These are phyloP conservation scores for Aspergillus vadensis DNA, from an alignment of 2,329 filamentous ascomycete species.

Conservation along the genomic window DNA sequence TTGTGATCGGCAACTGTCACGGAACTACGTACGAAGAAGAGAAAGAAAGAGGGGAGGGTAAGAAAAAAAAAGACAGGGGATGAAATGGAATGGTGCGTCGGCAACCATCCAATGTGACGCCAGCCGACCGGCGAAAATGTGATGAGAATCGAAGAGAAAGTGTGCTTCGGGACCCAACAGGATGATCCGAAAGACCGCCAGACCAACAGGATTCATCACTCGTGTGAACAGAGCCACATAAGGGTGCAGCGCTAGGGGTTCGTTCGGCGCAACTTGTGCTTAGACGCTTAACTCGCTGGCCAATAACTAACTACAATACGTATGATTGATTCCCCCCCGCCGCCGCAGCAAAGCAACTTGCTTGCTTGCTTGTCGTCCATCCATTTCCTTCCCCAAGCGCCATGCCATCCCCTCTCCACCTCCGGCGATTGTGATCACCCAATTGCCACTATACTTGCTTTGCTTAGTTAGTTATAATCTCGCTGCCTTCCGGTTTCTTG, in stretches of 20 bases:
- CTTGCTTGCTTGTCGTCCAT: too few species aligned
- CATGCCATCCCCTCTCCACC: conserved; percentile 9
- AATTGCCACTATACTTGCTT: conserved; percentile 8
- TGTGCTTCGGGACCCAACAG: conserved; percentile 16
- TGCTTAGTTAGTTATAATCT: conserved; percentile 6
- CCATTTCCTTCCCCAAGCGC: not conserved
- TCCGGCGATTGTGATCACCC: conserved; percentile 5
- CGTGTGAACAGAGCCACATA: conserved; percentile 17
- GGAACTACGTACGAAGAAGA: too few species aligned
- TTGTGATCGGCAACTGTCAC: too few species aligned
- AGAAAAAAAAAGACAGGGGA: too few species aligned
- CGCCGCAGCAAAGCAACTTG: not conserved
- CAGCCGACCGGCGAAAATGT: conserved; percentile 20
- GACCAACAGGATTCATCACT: conserved; percentile 18
- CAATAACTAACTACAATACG: conserved; percentile 7
- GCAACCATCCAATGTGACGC: conserved; percentile 20
- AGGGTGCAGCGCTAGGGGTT: conserved; percentile 15
- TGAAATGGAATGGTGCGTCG: not conserved
- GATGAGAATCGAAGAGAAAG: conserved; percentile 16
- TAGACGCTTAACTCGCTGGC: conserved; percentile 11
- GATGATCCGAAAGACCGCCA: conserved; percentile 18
- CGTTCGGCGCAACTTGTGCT: conserved; percentile 13
- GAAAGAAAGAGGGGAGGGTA: too few species aligned
- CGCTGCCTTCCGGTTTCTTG: conserved; percentile 4
- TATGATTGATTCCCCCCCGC: conserved; percentile 17